Evolutionary conservation across 768 basidiomycete genomes (phyloP).

Genomic region (Lactarius psammicola): DNA sequence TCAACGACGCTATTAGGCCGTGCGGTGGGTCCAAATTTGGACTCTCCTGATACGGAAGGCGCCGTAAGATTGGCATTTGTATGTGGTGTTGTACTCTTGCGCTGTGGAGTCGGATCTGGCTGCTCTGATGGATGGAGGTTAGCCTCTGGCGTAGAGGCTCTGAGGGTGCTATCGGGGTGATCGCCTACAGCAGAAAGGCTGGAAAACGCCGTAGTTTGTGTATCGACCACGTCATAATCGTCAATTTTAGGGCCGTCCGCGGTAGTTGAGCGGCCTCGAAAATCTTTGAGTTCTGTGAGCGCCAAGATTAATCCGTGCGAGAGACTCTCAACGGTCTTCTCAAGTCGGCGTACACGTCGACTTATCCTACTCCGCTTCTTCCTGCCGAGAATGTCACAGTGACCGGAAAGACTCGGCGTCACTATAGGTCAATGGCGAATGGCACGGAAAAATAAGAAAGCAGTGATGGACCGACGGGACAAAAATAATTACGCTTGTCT

Average conservation of each 20-base stretch:
- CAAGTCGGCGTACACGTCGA: constrained; percentile 7
- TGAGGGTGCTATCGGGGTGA: neutral
- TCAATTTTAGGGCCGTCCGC: too few relatives aligned
- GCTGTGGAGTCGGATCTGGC: neutral
- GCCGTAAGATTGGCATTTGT: neutral
- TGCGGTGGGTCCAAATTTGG: neutral
- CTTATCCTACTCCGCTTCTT: neutral
- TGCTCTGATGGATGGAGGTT: neutral
- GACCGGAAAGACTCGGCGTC: neutral
- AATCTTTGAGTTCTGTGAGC: neutral
- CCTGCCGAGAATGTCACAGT: neutral
- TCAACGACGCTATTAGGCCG: neutral
- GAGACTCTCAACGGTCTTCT: constrained; percentile 14
- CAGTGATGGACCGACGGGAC: neutral
- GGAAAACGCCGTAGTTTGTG: neutral
- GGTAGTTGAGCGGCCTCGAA: neutral
- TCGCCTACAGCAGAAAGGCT: neutral
- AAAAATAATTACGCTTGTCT: neutral
- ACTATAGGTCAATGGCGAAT: neutral
- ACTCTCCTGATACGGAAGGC: neutral
- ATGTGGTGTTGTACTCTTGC: neutral
- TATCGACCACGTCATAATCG: neutral
- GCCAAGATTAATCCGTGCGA: constrained; percentile 14
- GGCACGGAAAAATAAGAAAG: neutral
- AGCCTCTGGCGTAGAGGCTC: neutral